A percentile compares a stretch with the other conserved stretches of the same genome.
Conservation (phyloP, 164 flowering plant species). For the Houttuynia cordata region DNA sequence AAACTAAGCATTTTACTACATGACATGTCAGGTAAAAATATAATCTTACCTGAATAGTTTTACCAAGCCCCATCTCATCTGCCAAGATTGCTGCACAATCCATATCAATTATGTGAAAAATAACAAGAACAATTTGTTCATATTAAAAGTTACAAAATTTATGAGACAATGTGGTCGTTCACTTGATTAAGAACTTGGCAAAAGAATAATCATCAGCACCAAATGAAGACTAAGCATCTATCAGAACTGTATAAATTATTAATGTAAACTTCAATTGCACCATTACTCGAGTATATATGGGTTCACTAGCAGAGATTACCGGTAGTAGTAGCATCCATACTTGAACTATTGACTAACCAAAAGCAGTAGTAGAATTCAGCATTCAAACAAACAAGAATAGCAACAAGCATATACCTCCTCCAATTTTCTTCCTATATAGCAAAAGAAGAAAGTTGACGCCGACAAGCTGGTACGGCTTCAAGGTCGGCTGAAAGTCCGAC, state of each 20-base stretch:
- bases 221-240: too few relatives aligned
- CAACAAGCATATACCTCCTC: slow-evolving; percentile 53
- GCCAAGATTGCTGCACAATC: slow-evolving; percentile 81
- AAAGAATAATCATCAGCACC: too few relatives aligned
- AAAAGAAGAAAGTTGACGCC: slow-evolving; percentile 94
- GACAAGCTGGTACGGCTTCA: slow-evolving; percentile 94
- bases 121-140: too few relatives aligned
- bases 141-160: too few relatives aligned
- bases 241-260: too few relatives aligned
- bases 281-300: too few relatives aligned
- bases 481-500: slow-evolving; percentile 66
- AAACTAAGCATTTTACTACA: background rate
- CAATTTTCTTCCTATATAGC: slow-evolving; percentile 67
- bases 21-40: background rate
- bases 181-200: too few relatives aligned
- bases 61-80: slow-evolving; percentile 99
- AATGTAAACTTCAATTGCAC: too few relatives aligned
- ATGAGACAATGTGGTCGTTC: too few relatives aligned
- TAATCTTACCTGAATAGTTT: slow-evolving; percentile 74
- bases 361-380: background rate
- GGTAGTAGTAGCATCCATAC: too few relatives aligned
- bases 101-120: background rate
- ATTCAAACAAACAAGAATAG: background rate
- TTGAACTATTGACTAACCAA: too few relatives aligned
- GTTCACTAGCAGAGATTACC: too few relatives aligned